These are phyloP conservation scores for Hyphodiscus hymeniophilus DNA, from an alignment of 495 filamentous ascomycete species.

Conservation along the genomic window DNA sequence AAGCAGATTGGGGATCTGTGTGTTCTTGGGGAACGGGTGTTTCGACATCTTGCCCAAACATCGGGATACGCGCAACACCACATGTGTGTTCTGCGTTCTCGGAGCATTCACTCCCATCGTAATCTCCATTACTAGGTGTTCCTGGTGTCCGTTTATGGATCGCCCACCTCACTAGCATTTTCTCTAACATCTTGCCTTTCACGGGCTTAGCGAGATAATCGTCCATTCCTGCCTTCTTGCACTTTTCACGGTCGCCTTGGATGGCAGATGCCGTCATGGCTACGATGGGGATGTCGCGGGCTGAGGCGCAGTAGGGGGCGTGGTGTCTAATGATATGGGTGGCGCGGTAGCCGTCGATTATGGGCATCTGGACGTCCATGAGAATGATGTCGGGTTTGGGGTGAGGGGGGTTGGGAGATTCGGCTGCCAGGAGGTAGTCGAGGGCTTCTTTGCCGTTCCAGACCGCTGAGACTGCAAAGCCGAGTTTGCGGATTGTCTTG, in stretches of 20 bases:
- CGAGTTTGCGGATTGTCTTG: conserved; percentile 63
- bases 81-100: conserved; percentile 12
- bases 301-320: conserved; percentile 42
- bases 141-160: conserved; percentile 5
- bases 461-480: conserved; percentile 61
- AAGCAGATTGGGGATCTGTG: not conserved
- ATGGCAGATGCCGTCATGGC: conserved; percentile 80
- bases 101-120: conserved; percentile 13
- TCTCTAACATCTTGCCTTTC: conserved; percentile 57
- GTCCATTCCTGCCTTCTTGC: conserved; percentile 69
- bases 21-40: not conserved
- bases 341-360: conserved; percentile 71
- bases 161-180: conserved; percentile 57
- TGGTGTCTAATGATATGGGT: conserved; percentile 63
- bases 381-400: conserved; percentile 66
- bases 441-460: conserved; percentile 74
- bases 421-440: conserved; percentile 45
- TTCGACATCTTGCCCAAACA: conserved; percentile 5
- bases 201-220: conserved; percentile 79
- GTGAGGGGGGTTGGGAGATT: conserved; percentile 26
- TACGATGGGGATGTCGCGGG: conserved; percentile 57
- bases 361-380: conserved; percentile 84
- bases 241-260: conserved; percentile 74
- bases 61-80: not conserved
- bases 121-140: not conserved